These are phyloP conservation scores for Suhomyces pyralidae DNA, from an alignment of 805 yeast genomes.

Conservation along the genomic window DNA sequence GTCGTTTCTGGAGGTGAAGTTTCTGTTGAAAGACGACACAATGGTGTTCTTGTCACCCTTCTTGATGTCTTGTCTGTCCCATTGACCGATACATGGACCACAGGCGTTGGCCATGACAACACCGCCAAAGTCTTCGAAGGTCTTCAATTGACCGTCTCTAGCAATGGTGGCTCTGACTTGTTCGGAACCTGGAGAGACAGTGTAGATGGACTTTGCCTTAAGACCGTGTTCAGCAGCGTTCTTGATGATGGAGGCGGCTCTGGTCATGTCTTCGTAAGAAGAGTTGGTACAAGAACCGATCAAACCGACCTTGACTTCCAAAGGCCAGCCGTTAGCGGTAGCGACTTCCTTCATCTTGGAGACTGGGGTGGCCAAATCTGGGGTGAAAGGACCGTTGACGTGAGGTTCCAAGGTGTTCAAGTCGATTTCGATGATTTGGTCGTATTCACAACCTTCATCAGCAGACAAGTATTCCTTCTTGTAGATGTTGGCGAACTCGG, in stretches of 20 bases:
- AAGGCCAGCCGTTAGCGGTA: slow-evolving; percentile 78
- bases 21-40: slow-evolving; percentile 96
- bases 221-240: slow-evolving; percentile 87
- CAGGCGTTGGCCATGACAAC: slow-evolving; percentile 94
- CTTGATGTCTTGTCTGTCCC: slow-evolving; percentile 93
- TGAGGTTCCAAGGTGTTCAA: slow-evolving; percentile 87
- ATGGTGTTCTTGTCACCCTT: slow-evolving; percentile 96
- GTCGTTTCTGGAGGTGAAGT: slow-evolving; percentile 96
- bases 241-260: slow-evolving; percentile 85
- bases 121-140: slow-evolving; percentile 86
- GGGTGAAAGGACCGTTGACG: slow-evolving; percentile 97
- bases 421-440: slow-evolving; percentile 87
- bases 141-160: slow-evolving; percentile 85
- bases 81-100: slow-evolving; percentile 99
- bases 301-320: slow-evolving; percentile 82
- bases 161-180: slow-evolving; percentile 96
- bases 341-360: slow-evolving; percentile 76
- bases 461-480: slow-evolving; percentile 67
- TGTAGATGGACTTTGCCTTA: slow-evolving; percentile 81
- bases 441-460: slow-evolving; percentile 87
- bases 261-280: slow-evolving; percentile 96
- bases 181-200: slow-evolving; percentile 97
- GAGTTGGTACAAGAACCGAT: slow-evolving; percentile 99
- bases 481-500: slow-evolving; percentile 69
- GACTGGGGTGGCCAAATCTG: slow-evolving; percentile 93